Evolutionary conservation across 2,329 filamentous ascomycete species (phyloP).

Genomic region (Fusarium clavum): DNA sequence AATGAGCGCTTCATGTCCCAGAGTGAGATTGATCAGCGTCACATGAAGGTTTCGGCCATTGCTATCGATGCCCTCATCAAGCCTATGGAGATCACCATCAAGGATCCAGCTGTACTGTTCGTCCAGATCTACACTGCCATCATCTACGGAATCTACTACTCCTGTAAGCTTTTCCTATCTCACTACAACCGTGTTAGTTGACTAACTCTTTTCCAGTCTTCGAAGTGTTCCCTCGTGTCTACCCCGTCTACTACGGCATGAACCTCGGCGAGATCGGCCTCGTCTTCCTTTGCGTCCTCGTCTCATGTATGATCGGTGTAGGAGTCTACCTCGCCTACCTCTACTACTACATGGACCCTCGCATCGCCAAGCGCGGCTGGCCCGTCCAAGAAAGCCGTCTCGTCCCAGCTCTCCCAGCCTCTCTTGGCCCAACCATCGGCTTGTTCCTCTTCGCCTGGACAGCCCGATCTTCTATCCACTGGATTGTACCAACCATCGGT

Average conservation of each 20-base stretch:
- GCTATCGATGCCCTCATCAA: slow-evolving; percentile 69
- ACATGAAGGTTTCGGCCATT: slow-evolving; percentile 60
- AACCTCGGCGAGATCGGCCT: slow-evolving; percentile 67
- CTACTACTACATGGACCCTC: slow-evolving; percentile 62
- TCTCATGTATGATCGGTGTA: slow-evolving; percentile 66
- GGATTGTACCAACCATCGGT: slow-evolving; percentile 67
- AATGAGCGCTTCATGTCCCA: slow-evolving; percentile 67
- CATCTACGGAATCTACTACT: slow-evolving; percentile 72
- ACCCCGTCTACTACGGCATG: slow-evolving; percentile 69
- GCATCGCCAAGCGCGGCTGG: slow-evolving; percentile 61
- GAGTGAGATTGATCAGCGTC: slow-evolving; percentile 72
- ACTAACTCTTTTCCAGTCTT: slow-evolving; percentile 56
- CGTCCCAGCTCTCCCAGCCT: slow-evolving; percentile 64
- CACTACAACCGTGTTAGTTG: too few species aligned
- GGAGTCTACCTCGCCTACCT: slow-evolving; percentile 63
- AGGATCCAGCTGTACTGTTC: slow-evolving; percentile 72
- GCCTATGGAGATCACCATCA: slow-evolving; percentile 69
- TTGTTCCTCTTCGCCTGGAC: slow-evolving; percentile 73
- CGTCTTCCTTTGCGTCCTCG: slow-evolving; percentile 69
- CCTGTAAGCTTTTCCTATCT: slow-evolving; percentile 51
- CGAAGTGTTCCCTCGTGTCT: slow-evolving; percentile 75
- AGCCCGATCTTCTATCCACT: slow-evolving; percentile 61
- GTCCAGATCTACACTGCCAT: slow-evolving; percentile 71
- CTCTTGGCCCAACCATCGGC: slow-evolving; percentile 67
- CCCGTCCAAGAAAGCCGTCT: slow-evolving; percentile 66